Evolutionary conservation across 306 rosid species (phyloP).

Genomic region (Trifolium repens): DNA sequence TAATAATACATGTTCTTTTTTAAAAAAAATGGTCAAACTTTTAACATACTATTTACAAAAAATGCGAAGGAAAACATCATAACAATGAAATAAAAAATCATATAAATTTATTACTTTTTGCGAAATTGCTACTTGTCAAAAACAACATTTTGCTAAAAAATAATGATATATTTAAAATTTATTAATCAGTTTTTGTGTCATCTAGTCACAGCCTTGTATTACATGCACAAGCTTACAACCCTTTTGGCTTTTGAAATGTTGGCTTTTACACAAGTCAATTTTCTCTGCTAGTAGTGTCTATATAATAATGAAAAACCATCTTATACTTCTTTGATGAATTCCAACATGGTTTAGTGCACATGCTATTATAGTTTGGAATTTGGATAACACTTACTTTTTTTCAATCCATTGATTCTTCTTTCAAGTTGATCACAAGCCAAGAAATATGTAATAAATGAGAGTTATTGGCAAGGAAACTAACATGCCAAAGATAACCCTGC

Average conservation of each 20-base stretch:
- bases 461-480: constrained; percentile 68
- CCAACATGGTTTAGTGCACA: constrained; percentile 30
- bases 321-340: neutral
- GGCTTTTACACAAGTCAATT: constrained; percentile 38
- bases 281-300: constrained; percentile 33
- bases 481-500: constrained; percentile 87
- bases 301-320: constrained; percentile 32
- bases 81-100: too few species aligned
- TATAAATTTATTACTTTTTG: too few species aligned
- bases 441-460: constrained; percentile 61
- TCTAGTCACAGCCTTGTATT: too few species aligned
- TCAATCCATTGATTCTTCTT: constrained; percentile 19
- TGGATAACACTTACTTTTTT: constrained; percentile 28
- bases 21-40: too few species aligned
- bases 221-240: neutral
- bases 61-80: too few species aligned
- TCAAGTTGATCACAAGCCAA: constrained; percentile 51
- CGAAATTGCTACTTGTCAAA: too few species aligned
- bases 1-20: too few species aligned
- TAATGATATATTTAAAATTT: too few species aligned
- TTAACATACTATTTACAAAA: too few species aligned
- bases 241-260: constrained; percentile 24
- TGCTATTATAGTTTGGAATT: constrained; percentile 16
- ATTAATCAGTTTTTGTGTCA: too few species aligned
- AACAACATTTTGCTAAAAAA: too few species aligned